Percentiles rank a stretch among this genome's conserved stretches.
phyloP scores from a whole-genome alignment of 257 asterid genomes.

The Linderniella brevidens region DNA sequence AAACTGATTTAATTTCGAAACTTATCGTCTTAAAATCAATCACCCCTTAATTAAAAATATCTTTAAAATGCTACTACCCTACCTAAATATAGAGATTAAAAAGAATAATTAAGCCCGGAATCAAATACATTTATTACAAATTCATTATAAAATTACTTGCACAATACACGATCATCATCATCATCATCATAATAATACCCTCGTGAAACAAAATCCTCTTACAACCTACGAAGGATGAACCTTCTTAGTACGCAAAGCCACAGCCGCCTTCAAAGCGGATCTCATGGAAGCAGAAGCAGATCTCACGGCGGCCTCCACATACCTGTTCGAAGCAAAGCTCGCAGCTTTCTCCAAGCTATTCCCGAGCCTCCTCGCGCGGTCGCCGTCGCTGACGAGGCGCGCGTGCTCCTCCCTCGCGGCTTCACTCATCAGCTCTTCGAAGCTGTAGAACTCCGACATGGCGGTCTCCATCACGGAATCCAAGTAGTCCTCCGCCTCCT shows the following conservation, averaged over 20 bases:
- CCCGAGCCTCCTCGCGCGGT: conserved; percentile 43
- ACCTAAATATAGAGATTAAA: too few species aligned
- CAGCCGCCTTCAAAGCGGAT: conserved; percentile 47
- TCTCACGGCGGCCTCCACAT: conserved; percentile 60
- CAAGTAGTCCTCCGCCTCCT: conserved; percentile 41
- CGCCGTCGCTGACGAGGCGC: conserved; percentile 31
- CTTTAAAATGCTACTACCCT: too few species aligned
- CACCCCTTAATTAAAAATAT: too few species aligned
- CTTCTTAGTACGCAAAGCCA: conserved; percentile 44
- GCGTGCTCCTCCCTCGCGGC: conserved; percentile 27
- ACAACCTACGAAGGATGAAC: conserved; percentile 62
- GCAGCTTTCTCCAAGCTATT: conserved; percentile 45
- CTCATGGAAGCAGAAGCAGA: conserved; percentile 71
- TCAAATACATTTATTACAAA: too few species aligned
- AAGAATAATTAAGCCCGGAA: too few species aligned
- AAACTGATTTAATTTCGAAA: too few species aligned
- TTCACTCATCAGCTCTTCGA: conserved; percentile 67
- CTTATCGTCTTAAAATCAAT: too few species aligned
- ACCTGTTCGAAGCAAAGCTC: conserved; percentile 46
- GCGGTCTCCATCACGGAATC: conserved; percentile 79
- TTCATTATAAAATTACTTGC: too few species aligned
- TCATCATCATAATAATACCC: too few species aligned
- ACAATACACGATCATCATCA: too few species aligned
- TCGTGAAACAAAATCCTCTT: too few species aligned
- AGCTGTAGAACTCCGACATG: conserved; percentile 62